A percentile compares a stretch with the other conserved stretches of the same genome.
These are phyloP conservation scores for Erodium maritimum DNA, from an alignment of 345 rosid species.

Conservation along the genomic window DNA sequence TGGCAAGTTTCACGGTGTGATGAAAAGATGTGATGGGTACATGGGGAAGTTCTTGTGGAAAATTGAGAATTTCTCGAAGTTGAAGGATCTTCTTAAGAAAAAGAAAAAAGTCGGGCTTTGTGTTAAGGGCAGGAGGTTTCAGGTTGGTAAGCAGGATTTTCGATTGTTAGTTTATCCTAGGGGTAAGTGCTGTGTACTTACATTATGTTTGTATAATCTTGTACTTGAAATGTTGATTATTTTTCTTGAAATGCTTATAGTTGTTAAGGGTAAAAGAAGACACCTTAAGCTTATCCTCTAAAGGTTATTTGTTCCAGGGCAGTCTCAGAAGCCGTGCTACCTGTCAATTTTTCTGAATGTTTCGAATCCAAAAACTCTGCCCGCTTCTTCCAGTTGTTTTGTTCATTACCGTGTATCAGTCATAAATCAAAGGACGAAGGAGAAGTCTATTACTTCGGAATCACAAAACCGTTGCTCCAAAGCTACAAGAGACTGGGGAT, in stretches of 20 bases:
- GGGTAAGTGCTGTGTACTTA: constrained; percentile 3
- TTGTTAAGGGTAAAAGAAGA: not conserved
- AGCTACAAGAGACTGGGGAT: constrained; percentile 12
- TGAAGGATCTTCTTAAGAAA: constrained; percentile 11
- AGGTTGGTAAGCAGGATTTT: constrained; percentile 8
- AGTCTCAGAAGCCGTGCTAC: constrained; percentile 11
- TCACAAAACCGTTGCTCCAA: constrained; percentile 11
- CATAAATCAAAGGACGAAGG: constrained; percentile 7
- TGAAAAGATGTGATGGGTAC: constrained; percentile 1
- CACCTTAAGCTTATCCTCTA: not conserved
- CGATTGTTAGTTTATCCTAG: constrained; percentile 12
- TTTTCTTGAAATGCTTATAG: not conserved
- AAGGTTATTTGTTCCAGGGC: constrained; percentile 6
- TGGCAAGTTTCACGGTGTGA: not conserved
- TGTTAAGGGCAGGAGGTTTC: constrained; percentile 12
- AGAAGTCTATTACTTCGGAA: constrained; percentile 5
- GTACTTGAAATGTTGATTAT: not conserved
- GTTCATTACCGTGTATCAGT: constrained; percentile 6
- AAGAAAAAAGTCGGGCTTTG: constrained; percentile 9
- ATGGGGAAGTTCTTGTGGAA: constrained; percentile 10
- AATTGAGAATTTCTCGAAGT: constrained; percentile 9
- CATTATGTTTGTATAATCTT: not conserved
- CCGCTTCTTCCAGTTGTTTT: constrained; percentile 6
- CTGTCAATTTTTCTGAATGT: constrained; percentile 12
- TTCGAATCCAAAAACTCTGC: not conserved